phyloP scores from a whole-genome alignment of 2,329 filamentous ascomycete genomes.

The Rasamsonia emersonii region DNA sequence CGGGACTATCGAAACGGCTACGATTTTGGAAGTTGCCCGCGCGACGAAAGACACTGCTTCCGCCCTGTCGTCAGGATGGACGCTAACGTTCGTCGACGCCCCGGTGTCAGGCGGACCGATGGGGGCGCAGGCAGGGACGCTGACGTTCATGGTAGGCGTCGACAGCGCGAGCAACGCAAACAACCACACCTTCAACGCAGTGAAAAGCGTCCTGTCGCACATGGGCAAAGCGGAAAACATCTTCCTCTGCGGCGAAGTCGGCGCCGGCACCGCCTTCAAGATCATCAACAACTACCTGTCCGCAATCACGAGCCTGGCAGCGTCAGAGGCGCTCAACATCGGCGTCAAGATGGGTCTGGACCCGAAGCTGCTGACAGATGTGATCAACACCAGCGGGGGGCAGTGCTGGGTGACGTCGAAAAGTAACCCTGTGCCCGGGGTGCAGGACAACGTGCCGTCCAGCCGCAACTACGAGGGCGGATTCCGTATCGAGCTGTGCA shows the following conservation, averaged over 20 bases:
- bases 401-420: conserved; percentile 20
- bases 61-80: conserved; percentile 18
- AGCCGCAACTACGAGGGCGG: conserved; percentile 31
- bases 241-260: conserved; percentile 21
- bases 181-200: conserved; percentile 36
- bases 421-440: conserved; percentile 24
- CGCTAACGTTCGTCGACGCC: conserved; percentile 37
- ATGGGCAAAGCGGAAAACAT: conserved; percentile 42
- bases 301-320: conserved; percentile 16
- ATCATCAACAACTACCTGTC: conserved; percentile 23
- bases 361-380: conserved; percentile 17
- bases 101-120: conserved; percentile 45
- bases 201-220: conserved; percentile 22
- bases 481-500: conserved; percentile 49
- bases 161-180: conserved; percentile 21
- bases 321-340: conserved; percentile 20
- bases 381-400: conserved; percentile 17
- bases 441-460: conserved; percentile 34
- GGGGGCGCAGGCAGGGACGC: conserved; percentile 40
- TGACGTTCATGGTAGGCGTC: conserved; percentile 50
- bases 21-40: conserved; percentile 38
- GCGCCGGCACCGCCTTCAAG: conserved; percentile 21
- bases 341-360: conserved; percentile 19
- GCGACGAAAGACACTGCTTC: conserved; percentile 10
- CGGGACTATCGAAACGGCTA: conserved; percentile 45